Percentiles rank a stretch among this genome's conserved stretches.
phyloP scores from a whole-genome alignment of 208 protist genomes.

The Wallacemonas sp. region DNA sequence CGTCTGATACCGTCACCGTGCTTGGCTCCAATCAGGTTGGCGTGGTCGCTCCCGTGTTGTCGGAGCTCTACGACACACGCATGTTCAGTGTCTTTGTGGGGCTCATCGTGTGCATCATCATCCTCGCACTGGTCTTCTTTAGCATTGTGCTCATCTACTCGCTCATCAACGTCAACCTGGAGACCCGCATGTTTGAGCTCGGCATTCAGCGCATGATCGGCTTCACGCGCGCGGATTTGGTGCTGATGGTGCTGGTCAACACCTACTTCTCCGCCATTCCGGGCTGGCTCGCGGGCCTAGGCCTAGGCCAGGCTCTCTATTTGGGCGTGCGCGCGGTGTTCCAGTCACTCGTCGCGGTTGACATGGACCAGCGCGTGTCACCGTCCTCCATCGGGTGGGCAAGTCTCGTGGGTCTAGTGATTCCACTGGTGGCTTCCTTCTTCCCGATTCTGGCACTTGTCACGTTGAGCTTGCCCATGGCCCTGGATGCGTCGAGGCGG shows the following conservation, averaged over 20 bases:
- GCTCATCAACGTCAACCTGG: constrained; percentile 91
- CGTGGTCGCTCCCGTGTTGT: constrained; percentile 46
- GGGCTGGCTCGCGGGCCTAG: constrained; percentile 73
- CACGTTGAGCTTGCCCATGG: constrained; percentile 78
- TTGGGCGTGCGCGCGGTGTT: constrained; percentile 39
- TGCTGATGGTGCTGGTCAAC: constrained; percentile 60
- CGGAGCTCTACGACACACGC: constrained; percentile 36
- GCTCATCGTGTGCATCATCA: constrained; percentile 91
- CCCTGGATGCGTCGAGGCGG: constrained; percentile 73
- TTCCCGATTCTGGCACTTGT: constrained; percentile 89
- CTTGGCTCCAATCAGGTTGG: constrained; percentile 76
- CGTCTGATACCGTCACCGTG: constrained; percentile 35
- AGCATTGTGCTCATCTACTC: constrained; percentile 95
- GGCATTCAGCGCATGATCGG: constrained; percentile 94
- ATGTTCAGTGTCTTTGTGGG: constrained; percentile 91
- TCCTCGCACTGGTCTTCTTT: constrained; percentile 81
- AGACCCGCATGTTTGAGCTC: constrained; percentile 94
- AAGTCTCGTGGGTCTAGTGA: constrained; percentile 73
- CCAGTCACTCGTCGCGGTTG: constrained; percentile 35
- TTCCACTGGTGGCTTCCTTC: constrained; percentile 87
- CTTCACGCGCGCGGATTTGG: constrained; percentile 52
- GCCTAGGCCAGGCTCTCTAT: constrained; percentile 58
- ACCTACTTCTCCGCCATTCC: constrained; percentile 82
- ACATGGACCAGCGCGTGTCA: constrained; percentile 38
- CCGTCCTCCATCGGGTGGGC: constrained; percentile 58